These are phyloP conservation scores for Neonectria neomacrospora DNA, from an alignment of 2,329 filamentous ascomycete species.

Conservation along the genomic window DNA sequence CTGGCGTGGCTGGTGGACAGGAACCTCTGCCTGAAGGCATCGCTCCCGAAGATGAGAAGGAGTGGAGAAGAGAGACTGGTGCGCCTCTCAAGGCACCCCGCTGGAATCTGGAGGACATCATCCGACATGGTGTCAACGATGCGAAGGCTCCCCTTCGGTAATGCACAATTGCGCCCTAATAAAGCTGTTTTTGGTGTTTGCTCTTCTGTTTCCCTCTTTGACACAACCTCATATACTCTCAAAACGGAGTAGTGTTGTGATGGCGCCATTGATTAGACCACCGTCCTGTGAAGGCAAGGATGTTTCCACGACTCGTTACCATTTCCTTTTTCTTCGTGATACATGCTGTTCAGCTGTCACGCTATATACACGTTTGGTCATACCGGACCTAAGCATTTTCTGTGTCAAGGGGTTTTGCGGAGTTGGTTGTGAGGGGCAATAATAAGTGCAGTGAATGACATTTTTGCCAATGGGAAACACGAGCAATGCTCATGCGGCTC, in stretches of 20 bases:
- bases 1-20: slow-evolving; percentile 89
- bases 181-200: slow-evolving; percentile 41
- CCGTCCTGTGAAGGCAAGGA: slow-evolving; percentile 36
- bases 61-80: slow-evolving; percentile 70
- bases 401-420: slow-evolving; percentile 20
- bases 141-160: slow-evolving; percentile 78
- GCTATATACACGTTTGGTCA: slow-evolving; percentile 25
- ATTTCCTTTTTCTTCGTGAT: slow-evolving; percentile 28
- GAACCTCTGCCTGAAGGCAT: slow-evolving; percentile 79
- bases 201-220: slow-evolving; percentile 34
- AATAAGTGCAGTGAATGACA: slow-evolving; percentile 27
- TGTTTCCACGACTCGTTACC: slow-evolving; percentile 37
- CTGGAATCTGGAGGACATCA: slow-evolving; percentile 86
- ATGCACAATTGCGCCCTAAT: slow-evolving; percentile 33
- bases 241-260: slow-evolving; percentile 34
- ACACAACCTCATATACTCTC: slow-evolving; percentile 28
- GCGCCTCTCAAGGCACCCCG: slow-evolving; percentile 80
- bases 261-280: slow-evolving; percentile 41
- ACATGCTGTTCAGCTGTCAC: slow-evolving; percentile 23
- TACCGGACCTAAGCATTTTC: slow-evolving; percentile 9
- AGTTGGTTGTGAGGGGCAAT: slow-evolving; percentile 37
- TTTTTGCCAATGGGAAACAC: slow-evolving; percentile 38
- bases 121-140: slow-evolving; percentile 79
- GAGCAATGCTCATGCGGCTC: slow-evolving; percentile 35
- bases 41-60: slow-evolving; percentile 76